These are phyloP conservation scores for Metarhizium robertsii DNA, from an alignment of 2,329 filamentous ascomycete genomes.

Conservation along the genomic window DNA sequence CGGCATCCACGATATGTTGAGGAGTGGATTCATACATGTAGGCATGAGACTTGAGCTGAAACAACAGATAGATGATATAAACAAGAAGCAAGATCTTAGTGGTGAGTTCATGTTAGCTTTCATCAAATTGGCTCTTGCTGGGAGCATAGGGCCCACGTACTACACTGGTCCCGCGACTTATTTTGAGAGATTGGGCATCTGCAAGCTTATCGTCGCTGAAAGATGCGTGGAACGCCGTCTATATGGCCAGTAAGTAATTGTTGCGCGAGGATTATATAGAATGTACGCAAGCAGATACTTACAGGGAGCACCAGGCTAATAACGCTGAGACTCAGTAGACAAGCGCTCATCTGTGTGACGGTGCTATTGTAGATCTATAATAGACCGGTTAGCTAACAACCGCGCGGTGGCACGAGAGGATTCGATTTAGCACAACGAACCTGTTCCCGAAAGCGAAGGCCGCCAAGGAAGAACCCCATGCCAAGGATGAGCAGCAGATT, in stretches of 20 bases:
- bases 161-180: constrained; percentile 84
- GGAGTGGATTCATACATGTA: constrained; percentile 91
- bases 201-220: constrained; percentile 56
- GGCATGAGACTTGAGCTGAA: constrained; percentile 84
- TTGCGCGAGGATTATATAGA: constrained; percentile 15
- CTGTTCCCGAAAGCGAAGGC: constrained; percentile 80
- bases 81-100: constrained; percentile 65
- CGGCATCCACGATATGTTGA: constrained; percentile 86
- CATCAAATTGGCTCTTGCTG: neutral
- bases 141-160: constrained; percentile 36
- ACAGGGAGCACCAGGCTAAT: constrained; percentile 80
- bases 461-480: constrained; percentile 84
- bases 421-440: constrained; percentile 23
- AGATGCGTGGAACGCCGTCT: constrained; percentile 87
- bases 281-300: constrained; percentile 20
- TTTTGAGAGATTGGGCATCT: constrained; percentile 64
- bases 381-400: neutral
- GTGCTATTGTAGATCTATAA: constrained; percentile 81
- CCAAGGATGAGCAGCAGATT: constrained; percentile 83
- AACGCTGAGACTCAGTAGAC: constrained; percentile 80
- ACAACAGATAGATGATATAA: constrained; percentile 75
- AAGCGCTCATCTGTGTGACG: constrained; percentile 93
- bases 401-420: no score
- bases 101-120: neutral
- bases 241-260: constrained; percentile 27